Percentiles rank a stretch among this genome's conserved stretches.
Evolutionary conservation across 2,329 filamentous ascomycete genomes (phyloP).

Genomic region (Zymoseptoria pseudotritici): DNA sequence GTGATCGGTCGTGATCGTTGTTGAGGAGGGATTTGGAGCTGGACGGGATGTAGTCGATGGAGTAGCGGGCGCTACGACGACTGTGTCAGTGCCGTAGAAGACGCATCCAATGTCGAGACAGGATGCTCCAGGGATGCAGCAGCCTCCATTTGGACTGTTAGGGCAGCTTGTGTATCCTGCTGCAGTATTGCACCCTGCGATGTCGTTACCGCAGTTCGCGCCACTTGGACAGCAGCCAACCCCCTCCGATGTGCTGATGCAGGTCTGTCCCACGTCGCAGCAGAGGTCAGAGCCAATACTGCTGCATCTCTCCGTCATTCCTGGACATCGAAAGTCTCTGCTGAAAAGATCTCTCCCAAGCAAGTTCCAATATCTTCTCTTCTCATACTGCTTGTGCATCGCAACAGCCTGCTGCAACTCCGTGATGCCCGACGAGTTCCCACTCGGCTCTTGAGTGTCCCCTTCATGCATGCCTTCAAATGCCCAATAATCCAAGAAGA

Average conservation of each 20-base stretch:
- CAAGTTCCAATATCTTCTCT: constrained; percentile 8
- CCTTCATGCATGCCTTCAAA: constrained; percentile 29
- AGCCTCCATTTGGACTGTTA: constrained; percentile 60
- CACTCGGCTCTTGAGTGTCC: neutral
- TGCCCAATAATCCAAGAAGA: constrained; percentile 59
- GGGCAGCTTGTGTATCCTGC: constrained; percentile 58
- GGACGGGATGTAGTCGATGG: constrained; percentile 13
- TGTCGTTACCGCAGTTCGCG: constrained; percentile 53
- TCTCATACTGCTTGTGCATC: constrained; percentile 25
- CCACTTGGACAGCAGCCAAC: constrained; percentile 70
- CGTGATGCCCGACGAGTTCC: constrained; percentile 1
- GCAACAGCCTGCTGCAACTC: constrained; percentile 28
- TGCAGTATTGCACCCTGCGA: constrained; percentile 52
- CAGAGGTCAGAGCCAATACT: constrained; percentile 64
- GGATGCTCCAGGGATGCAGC: constrained; percentile 64
- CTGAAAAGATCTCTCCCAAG: constrained; percentile 34
- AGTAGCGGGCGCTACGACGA: constrained; percentile 20
- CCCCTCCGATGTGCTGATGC: constrained; percentile 53
- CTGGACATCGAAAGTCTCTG: constrained; percentile 59
- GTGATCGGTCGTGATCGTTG: constrained; percentile 3
- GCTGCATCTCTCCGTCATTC: constrained; percentile 57
- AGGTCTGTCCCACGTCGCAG: constrained; percentile 59
- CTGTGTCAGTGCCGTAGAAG: constrained; percentile 30
- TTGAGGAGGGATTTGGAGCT: constrained; percentile 4
- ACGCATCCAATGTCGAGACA: constrained; percentile 66